phyloP scores from a whole-genome alignment of 768 basidiomycete genomes.

The Boletus subparvulus region DNA sequence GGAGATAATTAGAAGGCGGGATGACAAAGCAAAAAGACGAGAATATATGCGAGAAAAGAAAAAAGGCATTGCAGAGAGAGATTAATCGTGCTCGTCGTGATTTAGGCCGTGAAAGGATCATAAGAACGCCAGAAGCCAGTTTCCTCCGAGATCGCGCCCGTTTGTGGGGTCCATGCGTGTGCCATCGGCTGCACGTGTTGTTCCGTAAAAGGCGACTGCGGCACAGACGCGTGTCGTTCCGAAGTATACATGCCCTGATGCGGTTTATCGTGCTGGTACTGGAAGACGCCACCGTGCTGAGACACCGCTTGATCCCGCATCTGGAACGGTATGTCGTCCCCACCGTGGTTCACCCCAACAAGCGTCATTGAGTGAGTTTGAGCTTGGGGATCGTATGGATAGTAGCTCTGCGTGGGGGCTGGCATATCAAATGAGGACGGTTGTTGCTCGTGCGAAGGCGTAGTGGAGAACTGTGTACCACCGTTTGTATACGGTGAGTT shows the following conservation, averaged over 20 bases:
- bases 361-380: conserved; percentile 22
- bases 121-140: conserved; percentile 27
- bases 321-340: conserved; percentile 18
- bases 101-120: conserved; percentile 24
- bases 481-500: conserved; percentile 27
- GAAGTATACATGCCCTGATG: conserved; percentile 23
- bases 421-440: conserved; percentile 23
- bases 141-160: conserved; percentile 15
- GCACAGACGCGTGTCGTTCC: conserved; percentile 17
- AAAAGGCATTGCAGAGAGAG: background rate
- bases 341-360: conserved; percentile 12
- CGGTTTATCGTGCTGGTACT: conserved; percentile 25
- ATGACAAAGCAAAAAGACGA: background rate
- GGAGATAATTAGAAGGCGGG: background rate
- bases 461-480: conserved; percentile 13
- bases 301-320: conserved; percentile 18
- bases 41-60: background rate
- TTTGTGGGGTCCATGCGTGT: conserved; percentile 21
- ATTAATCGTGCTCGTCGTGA: background rate
- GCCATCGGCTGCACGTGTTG: conserved; percentile 14
- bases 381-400: conserved; percentile 19
- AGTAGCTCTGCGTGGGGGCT: conserved; percentile 19
- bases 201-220: conserved; percentile 22
- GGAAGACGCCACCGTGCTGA: conserved; percentile 18
- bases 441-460: conserved; percentile 23